These are phyloP conservation scores for Xanthoconium stramineum DNA, from an alignment of 768 basidiomycete species.

Conservation along the genomic window DNA sequence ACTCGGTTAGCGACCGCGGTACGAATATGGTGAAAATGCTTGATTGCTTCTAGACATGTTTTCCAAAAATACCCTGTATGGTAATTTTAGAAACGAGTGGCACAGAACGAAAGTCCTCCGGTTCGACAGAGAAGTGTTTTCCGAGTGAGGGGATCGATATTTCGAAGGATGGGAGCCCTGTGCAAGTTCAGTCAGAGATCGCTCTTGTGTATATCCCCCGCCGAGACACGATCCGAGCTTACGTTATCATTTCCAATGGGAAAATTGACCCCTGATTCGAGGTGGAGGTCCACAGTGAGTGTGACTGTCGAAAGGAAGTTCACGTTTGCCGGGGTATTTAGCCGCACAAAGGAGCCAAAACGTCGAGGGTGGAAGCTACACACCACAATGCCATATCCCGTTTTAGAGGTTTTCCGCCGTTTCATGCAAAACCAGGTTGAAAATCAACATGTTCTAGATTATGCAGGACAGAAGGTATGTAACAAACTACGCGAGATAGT, in stretches of 20 bases:
- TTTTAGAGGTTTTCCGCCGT: neutral
- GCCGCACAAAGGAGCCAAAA: neutral
- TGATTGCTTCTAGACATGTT: constrained; percentile 24
- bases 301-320: neutral
- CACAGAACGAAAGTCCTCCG: constrained; percentile 2
- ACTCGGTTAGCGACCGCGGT: constrained; percentile 15
- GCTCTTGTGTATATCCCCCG: neutral
- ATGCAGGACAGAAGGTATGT: neutral
- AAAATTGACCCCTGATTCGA: neutral
- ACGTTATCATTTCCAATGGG: constrained; percentile 1
- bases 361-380: neutral
- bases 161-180: neutral
- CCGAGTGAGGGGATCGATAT: neutral
- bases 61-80: constrained; percentile 10
- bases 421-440: neutral
- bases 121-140: neutral
- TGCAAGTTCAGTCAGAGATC: neutral
- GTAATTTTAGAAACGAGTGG: constrained; percentile 3
- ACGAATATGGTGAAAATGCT: constrained; percentile 8
- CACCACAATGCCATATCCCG: neutral
- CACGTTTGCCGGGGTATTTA: neutral
- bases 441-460: neutral
- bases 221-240: constrained; percentile 5
- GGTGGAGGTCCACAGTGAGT: too few species aligned
- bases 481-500: neutral